Conservation (phyloP, 75 land plant species). For the Chamaecyparis obtusa region DNA sequence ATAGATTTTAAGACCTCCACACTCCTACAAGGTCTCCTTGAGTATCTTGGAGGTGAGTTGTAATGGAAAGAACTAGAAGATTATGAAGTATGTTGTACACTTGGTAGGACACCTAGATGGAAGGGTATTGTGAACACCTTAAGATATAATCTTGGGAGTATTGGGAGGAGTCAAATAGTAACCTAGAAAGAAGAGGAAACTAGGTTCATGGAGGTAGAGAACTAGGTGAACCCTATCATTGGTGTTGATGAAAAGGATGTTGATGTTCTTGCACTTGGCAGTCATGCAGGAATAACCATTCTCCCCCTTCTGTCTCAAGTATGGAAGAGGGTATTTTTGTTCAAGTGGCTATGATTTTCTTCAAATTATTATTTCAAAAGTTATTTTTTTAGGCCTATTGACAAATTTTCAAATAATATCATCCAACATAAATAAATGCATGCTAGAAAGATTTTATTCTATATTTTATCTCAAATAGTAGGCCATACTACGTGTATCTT, state of each 20-base stretch:
- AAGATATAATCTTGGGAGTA: too few relatives aligned
- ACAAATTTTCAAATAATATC: background rate
- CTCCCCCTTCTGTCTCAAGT: conserved; percentile 98
- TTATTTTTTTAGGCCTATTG: background rate
- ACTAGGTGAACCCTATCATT: too few relatives aligned
- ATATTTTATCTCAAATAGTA: background rate
- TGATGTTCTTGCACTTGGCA: conserved; percentile 94
- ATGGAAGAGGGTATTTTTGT: background rate
- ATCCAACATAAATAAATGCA: background rate
- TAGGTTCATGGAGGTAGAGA: too few relatives aligned
- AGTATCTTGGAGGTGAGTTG: too few relatives aligned
- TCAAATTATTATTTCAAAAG: background rate
- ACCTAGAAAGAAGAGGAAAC: too few relatives aligned
- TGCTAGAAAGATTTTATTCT: background rate
- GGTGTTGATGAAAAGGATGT: conserved; percentile 85
- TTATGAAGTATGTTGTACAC: too few relatives aligned
- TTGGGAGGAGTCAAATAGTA: too few relatives aligned
- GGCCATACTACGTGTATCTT: background rate
- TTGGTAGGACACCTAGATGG: too few relatives aligned
- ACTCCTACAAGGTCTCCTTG: too few relatives aligned
- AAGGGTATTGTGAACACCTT: too few relatives aligned
- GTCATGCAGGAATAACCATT: conserved; percentile 98
- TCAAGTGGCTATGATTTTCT: background rate
- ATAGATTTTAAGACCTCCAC: too few relatives aligned
- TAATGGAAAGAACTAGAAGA: too few relatives aligned